Evolutionary conservation across 2,329 filamentous ascomycete species (phyloP).

Genomic region (Cercospora sojina): DNA sequence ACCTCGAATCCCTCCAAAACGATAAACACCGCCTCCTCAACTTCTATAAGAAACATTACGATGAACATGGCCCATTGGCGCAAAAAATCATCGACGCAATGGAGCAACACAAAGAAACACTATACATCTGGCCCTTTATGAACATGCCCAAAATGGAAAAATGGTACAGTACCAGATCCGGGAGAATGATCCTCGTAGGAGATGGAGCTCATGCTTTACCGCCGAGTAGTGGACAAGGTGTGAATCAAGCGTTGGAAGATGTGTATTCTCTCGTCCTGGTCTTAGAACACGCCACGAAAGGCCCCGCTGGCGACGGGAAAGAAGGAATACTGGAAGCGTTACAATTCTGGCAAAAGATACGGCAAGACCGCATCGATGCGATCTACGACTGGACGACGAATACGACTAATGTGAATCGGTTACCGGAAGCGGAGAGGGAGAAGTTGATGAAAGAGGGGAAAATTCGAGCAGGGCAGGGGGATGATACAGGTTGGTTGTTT

Average conservation of each 20-base stretch:
- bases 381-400: conserved; percentile 27
- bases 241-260: conserved; percentile 58
- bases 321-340: conserved; percentile 18
- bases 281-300: conserved; percentile 17
- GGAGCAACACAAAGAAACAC: conserved; percentile 17
- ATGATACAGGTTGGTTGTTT: conserved; percentile 29
- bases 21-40: conserved; percentile 30
- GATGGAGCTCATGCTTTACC: conserved; percentile 60
- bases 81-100: conserved; percentile 29
- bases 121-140: conserved; percentile 34
- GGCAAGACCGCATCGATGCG: conserved; percentile 29
- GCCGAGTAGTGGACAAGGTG: conserved; percentile 56
- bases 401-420: conserved; percentile 24
- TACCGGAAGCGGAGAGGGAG: conserved; percentile 29
- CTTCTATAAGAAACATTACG: conserved; percentile 22
- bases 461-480: conserved; percentile 14
- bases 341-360: conserved; percentile 27
- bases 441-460: conserved; percentile 25
- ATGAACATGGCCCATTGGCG: conserved; percentile 25
- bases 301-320: neutral
- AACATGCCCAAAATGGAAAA: conserved; percentile 43
- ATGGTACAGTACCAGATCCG: conserved; percentile 43
- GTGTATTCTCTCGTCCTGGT: conserved; percentile 49
- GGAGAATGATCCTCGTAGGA: conserved; percentile 54
- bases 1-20: conserved; percentile 37